These are phyloP conservation scores for Vairimorpha apis DNA, from an alignment of 371 early-diverging fungal genomes.

Conservation along the genomic window DNA sequence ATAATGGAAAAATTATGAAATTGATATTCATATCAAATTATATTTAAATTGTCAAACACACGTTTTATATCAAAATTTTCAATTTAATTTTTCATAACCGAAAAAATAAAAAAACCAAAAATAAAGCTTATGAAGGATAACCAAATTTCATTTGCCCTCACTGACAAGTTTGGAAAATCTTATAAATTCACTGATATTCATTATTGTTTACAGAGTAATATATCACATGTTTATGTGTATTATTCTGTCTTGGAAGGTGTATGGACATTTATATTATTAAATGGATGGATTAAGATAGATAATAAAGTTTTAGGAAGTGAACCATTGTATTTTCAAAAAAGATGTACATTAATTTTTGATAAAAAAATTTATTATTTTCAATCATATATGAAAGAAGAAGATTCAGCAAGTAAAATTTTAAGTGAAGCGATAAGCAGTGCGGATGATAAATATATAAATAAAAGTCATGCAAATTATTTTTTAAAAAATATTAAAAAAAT, in stretches of 20 bases:
- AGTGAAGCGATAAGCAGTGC: background rate
- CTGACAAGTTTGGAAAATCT: background rate
- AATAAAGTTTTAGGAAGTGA: background rate
- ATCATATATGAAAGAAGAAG: background rate
- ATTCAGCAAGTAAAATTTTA: background rate
- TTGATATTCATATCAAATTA: too few species aligned
- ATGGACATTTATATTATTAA: background rate
- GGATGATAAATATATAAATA: background rate
- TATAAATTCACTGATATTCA: background rate
- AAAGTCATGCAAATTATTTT: background rate
- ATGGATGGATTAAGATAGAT: slow-evolving; percentile 11
- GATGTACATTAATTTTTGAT: background rate
- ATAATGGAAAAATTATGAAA: too few species aligned
- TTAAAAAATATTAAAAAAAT: background rate
- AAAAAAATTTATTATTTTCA: background rate
- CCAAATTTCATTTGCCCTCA: background rate
- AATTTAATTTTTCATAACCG: too few species aligned
- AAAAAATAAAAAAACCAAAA: background rate
- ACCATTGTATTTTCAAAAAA: background rate
- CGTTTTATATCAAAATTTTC: too few species aligned
- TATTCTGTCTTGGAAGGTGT: background rate
- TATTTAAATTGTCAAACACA: too few species aligned
- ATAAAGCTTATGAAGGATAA: background rate
- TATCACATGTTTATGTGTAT: slow-evolving; percentile 2
- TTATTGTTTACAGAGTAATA: slow-evolving; percentile 6